Conservation (phyloP, 768 basidiomycete genomes). For the Leccinum boreale region DNA sequence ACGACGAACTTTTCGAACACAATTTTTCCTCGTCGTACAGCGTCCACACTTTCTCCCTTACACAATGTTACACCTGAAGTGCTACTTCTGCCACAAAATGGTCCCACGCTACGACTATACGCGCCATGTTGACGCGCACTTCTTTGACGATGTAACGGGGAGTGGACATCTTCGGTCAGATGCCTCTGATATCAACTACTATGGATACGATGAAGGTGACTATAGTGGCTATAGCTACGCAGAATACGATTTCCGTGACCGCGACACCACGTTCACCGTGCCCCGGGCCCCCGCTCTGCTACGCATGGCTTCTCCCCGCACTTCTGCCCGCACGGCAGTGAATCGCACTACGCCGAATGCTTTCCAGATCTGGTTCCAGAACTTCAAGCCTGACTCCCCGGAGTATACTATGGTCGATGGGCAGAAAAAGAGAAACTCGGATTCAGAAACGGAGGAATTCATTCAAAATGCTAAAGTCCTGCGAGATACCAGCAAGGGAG, state of each 20-base stretch:
- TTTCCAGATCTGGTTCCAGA: constrained; percentile 14
- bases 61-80: constrained; percentile 18
- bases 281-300: neutral
- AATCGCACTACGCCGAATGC: neutral
- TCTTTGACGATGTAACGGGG: neutral
- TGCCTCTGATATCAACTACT: neutral
- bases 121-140: constrained; percentile 11
- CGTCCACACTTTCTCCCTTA: too few species aligned
- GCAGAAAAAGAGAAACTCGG: neutral
- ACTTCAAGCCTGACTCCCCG: neutral
- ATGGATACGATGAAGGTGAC: neutral
- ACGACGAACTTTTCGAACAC: too few species aligned
- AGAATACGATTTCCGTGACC: neutral
- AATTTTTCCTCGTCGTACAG: too few species aligned
- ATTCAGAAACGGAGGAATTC: neutral
- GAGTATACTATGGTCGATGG: constrained; percentile 24
- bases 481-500: too few species aligned
- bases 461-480: constrained; percentile 7
- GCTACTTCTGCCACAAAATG: constrained; percentile 13
- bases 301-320: neutral
- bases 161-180: neutral
- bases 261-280: neutral
- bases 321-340: neutral
- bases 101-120: constrained; percentile 11
- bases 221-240: too few species aligned